Percentiles rank a stretch among this genome's conserved stretches.
Evolutionary conservation across 2,329 filamentous ascomycete genomes (phyloP).

Genomic region (Lasiodiplodia theobromae): DNA sequence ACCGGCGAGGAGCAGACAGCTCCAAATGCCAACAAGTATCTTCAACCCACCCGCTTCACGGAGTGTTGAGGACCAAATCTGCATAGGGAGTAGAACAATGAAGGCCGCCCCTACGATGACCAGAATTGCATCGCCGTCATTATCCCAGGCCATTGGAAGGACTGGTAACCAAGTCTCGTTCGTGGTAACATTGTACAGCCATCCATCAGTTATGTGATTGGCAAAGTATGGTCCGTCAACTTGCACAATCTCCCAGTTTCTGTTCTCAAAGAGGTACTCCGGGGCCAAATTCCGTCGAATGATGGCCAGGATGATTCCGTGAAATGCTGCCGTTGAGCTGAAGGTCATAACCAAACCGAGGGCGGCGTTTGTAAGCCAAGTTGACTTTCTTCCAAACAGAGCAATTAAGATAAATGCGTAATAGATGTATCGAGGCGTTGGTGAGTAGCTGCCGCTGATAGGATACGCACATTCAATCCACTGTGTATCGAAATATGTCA

Average conservation of each 20-base stretch:
- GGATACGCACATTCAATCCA: neutral
- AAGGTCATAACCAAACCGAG: neutral
- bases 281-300: too few species aligned
- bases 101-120: neutral
- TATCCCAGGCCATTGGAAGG: neutral
- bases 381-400: neutral
- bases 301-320: neutral
- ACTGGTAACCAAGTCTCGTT: neutral
- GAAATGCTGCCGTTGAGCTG: neutral
- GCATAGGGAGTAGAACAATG: neutral
- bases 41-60: neutral
- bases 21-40: neutral
- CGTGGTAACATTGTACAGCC: neutral
- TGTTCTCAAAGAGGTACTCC: too few species aligned
- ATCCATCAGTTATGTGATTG: neutral
- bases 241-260: neutral
- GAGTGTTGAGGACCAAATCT: neutral
- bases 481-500: neutral
- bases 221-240: neutral
- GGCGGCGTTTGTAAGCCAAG: neutral
- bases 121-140: neutral
- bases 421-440: neutral
- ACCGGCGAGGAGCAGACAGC: neutral
- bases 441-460: neutral
- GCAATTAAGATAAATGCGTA: neutral